phyloP scores from a whole-genome alignment of 345 rosid species.

The Moricandia arvensis region DNA sequence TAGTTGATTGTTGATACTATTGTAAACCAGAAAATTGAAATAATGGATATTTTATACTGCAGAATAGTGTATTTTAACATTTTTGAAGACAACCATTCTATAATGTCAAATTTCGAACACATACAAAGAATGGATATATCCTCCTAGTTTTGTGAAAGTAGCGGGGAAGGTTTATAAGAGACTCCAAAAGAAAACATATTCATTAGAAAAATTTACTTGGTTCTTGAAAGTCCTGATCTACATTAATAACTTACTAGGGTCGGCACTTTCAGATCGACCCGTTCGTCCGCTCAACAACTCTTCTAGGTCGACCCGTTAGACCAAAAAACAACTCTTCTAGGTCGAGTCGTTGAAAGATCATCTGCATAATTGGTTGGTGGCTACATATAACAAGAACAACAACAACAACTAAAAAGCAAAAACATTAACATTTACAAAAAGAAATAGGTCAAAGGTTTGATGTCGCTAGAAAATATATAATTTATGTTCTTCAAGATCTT shows the following conservation, averaged over 20 bases:
- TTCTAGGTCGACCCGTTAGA: conserved; percentile 4
- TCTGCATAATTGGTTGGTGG: conserved; percentile 20
- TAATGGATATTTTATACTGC: no score
- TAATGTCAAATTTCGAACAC: no score
- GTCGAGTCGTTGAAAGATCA: conserved; percentile 9
- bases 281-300: conserved; percentile 18
- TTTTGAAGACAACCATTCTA: no score
- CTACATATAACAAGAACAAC: conserved; percentile 15
- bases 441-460: background rate
- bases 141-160: background rate
- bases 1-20: conserved; percentile 12
- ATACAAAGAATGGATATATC: no score
- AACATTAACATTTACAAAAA: background rate
- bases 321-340: conserved; percentile 21
- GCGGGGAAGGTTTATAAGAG: background rate
- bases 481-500: background rate
- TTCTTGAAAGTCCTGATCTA: conserved; percentile 9
- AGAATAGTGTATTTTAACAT: no score
- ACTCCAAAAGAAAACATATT: background rate
- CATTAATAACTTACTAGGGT: background rate
- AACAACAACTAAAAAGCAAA: conserved; percentile 1
- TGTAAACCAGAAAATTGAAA: conserved; percentile 26
- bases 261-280: background rate
- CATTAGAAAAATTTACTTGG: background rate
- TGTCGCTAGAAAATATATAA: background rate